Base-by-base conservation (phyloP, 257 asterid genomes). In the Solanum sejunctum region DNA sequence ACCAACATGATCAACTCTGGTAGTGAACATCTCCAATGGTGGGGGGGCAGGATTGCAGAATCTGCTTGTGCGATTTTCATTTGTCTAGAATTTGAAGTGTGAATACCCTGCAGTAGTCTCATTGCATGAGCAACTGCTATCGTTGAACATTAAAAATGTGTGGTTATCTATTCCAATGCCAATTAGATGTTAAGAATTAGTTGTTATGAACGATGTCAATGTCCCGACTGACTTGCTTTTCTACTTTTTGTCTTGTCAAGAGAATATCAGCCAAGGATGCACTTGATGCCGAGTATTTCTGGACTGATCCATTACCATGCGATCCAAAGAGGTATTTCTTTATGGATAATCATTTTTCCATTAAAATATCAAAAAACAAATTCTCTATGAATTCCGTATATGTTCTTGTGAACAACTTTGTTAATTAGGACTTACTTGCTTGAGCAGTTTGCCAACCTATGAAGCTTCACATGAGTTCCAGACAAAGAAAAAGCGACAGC, bases 391-490 rank as follows among this genome's bases (percentile, higher is more conserved):
- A 77, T 77, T 28, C 26, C 4, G 26, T 17, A 28, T 52, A 70
- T 39, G 52, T 70, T 70, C 78, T 39, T 26, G 83, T 28, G 83
- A 52, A 47, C 49, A 26, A 78, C 47, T 78, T 54, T 52, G 43
- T 78, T 78, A 78, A 78, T 28, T 9, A 52, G 61, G 64, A 51
- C 45, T 78, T 52, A 26, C 16, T 78, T 52, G 64, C 83, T 52
- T 78, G 83, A 78, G 95, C 93, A 94, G 99, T 90, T 89, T 96
- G 92, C 99, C 99, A 26, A 93, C 90, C 88, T 96, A 96, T 32
- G 99, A 96, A 85, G 89, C 98, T 28, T 96, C 99, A 0, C 99
- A 96, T 45, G 99, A 96, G 93, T 96, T 93, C 93, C 98, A 95
- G 90, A 96, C 98, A 18, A 96, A 95, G 98, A 96, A 92, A 87